Evolutionary conservation across 2,329 filamentous ascomycete genomes (phyloP), one percentile per base, ranked within the genome.

Genomic region (Ceratocystis huliohia): DNA sequence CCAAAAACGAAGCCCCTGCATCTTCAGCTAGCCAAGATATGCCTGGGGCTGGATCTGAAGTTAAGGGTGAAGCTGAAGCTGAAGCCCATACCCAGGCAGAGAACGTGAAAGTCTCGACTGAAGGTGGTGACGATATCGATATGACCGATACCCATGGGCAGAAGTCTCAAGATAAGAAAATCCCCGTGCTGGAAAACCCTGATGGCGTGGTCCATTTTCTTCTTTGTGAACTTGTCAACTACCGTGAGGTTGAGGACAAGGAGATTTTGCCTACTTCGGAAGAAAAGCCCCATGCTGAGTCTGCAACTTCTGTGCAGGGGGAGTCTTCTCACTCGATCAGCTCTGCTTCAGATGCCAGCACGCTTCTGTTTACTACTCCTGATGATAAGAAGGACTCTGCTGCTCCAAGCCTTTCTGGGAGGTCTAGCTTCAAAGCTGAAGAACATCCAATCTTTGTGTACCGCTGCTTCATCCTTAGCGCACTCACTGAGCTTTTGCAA

Each of bases 381-480:
- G 64, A 62, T 64, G 81, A 82, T n/a, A 74, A 73, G 37, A 82
- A 81, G 71, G 78, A 82, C 65, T 85, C 88, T 74, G 89, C 91
- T 74, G 89, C 91, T 73, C 67, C 77, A 3, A 25, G 8, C 10
- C n/a, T 46, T 45, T 70, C 72, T 15, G 76, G 84, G 10, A 96
- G 95, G 76, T 79, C 83, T 0, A 78, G 84, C 0, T 97, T 97
- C 81, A 96, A 96, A 76, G 80, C 89, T 0, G 91, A 96, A 63
- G 88, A 96, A 44, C 91, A 99, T 74, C 91, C 92, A 0, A 96
- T 96, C 68, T 99, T 96, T 76, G 87, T 97, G 65, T 99, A 97
- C 73, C 86, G 94, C 61, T 96, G 93, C 77, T 96, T 97, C 78
- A 79, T 99, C 64, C 82, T 99, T 41, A 91, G 94, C 73, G 96